phyloP scores from a whole-genome alignment of 345 rosid genomes.

The Firmiana major region DNA sequence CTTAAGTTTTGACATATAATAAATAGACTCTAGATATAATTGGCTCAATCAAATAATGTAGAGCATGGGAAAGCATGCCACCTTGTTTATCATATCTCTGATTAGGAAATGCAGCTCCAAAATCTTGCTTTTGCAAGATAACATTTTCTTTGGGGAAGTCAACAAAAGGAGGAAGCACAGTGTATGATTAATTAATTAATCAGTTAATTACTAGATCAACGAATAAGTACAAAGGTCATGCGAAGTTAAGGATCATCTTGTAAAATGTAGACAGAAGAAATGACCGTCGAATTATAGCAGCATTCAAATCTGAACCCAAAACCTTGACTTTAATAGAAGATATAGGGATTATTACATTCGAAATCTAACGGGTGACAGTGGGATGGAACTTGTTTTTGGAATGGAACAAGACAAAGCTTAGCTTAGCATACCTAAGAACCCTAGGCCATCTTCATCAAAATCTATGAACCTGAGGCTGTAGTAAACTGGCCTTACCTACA shows the following conservation, averaged over 20 bases:
- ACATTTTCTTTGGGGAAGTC: background rate
- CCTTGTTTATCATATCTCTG: background rate
- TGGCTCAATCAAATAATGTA: background rate
- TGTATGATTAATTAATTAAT: background rate
- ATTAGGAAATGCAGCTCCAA: background rate
- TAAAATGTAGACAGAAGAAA: background rate
- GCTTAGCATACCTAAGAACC: conserved; percentile 19
- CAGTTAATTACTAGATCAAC: background rate
- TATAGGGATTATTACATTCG: conserved; percentile 25
- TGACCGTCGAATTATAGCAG: conserved; percentile 1
- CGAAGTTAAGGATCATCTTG: background rate
- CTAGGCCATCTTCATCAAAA: conserved; percentile 26
- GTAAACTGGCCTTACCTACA: conserved; percentile 4
- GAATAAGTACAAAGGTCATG: conserved; percentile 2
- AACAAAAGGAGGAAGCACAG: background rate
- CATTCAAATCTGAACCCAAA: conserved; percentile 35
- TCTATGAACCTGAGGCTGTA: conserved; percentile 11
- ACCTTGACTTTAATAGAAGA: conserved; percentile 29
- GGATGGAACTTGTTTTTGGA: background rate
- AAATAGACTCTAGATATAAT: too few relatives aligned
- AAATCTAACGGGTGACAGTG: conserved; percentile 18
- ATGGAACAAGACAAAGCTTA: background rate
- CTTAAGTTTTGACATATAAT: too few relatives aligned
- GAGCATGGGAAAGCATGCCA: conserved; percentile 7
- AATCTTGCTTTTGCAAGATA: background rate